These are phyloP conservation scores for Crucibulum laeve DNA, from an alignment of 768 basidiomycete species.

Conservation along the genomic window DNA sequence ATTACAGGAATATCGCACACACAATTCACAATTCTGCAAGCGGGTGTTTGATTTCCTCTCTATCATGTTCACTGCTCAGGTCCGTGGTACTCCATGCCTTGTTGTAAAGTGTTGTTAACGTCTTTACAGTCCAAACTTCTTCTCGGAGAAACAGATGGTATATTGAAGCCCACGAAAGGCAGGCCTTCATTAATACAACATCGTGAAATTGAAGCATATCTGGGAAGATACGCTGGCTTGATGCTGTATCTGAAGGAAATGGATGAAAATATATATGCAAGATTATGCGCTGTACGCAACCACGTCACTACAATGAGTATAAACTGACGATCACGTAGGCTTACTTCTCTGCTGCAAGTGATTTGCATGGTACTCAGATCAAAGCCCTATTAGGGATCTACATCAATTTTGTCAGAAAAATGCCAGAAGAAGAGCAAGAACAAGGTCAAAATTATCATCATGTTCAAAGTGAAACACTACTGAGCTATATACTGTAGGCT, in stretches of 20 bases:
- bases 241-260: conserved; percentile 95
- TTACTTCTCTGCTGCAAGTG: conserved; percentile 85
- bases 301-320: conserved; percentile 1
- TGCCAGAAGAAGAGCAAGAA: conserved; percentile 68
- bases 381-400: conserved; percentile 64
- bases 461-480: not conserved
- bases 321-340: conserved; percentile 45
- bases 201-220: conserved; percentile 70
- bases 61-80: conserved; percentile 91
- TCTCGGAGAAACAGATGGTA: conserved; percentile 57
- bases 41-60: conserved; percentile 84
- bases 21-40: conserved; percentile 92
- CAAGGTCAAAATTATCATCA: conserved; percentile 43
- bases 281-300: conserved; percentile 77
- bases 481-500: conserved; percentile 30
- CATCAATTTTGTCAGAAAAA: conserved; percentile 56
- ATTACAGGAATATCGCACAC: conserved; percentile 83
- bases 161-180: conserved; percentile 38
- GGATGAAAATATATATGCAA: conserved; percentile 85
- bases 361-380: conserved; percentile 78
- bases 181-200: conserved; percentile 57
- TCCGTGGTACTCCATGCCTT: conserved; percentile 22
- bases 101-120: conserved; percentile 3
- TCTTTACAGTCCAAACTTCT: conserved; percentile 58
- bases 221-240: conserved; percentile 85